phyloP scores from a whole-genome alignment of 306 rosid genomes.

The Cicer chorassanicum region DNA sequence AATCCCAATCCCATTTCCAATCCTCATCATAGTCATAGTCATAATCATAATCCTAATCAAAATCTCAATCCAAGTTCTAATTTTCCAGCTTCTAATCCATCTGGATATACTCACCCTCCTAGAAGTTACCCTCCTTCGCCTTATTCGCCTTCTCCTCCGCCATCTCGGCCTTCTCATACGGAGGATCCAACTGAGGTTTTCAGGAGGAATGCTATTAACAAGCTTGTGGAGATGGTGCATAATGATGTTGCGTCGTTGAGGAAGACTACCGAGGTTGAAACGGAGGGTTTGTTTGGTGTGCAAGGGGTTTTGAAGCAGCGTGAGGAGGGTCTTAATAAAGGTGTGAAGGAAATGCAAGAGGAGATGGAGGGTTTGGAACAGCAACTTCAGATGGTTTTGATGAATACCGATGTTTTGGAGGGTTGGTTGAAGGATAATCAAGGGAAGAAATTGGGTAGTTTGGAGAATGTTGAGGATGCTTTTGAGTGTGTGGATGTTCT shows the following conservation, averaged over 20 bases:
- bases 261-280: slow-evolving; percentile 70
- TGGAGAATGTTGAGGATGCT: slow-evolving; percentile 59
- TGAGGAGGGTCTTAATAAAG: slow-evolving; percentile 59
- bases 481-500: slow-evolving; percentile 71
- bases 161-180: slow-evolving; percentile 49
- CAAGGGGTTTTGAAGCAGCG: slow-evolving; percentile 75
- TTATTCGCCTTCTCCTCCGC: slow-evolving; percentile 34
- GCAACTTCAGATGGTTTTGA: slow-evolving; percentile 87
- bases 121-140: slow-evolving; percentile 82
- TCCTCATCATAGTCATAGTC: not conserved
- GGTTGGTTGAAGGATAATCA: slow-evolving; percentile 82
- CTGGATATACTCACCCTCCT: slow-evolving; percentile 61
- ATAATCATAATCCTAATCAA: not conserved
- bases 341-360: slow-evolving; percentile 75
- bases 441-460: slow-evolving; percentile 51
- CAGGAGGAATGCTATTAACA: slow-evolving; percentile 69
- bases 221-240: slow-evolving; percentile 79
- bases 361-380: slow-evolving; percentile 92
- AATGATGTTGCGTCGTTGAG: slow-evolving; percentile 59
- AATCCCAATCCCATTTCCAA: not conserved
- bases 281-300: slow-evolving; percentile 70
- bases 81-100: slow-evolving; percentile 39
- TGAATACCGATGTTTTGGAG: slow-evolving; percentile 78
- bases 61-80: slow-evolving; percentile 35
- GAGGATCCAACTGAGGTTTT: slow-evolving; percentile 78